Base-by-base conservation (phyloP, 2,329 filamentous ascomycete species). In the Capronia epimyces region DNA sequence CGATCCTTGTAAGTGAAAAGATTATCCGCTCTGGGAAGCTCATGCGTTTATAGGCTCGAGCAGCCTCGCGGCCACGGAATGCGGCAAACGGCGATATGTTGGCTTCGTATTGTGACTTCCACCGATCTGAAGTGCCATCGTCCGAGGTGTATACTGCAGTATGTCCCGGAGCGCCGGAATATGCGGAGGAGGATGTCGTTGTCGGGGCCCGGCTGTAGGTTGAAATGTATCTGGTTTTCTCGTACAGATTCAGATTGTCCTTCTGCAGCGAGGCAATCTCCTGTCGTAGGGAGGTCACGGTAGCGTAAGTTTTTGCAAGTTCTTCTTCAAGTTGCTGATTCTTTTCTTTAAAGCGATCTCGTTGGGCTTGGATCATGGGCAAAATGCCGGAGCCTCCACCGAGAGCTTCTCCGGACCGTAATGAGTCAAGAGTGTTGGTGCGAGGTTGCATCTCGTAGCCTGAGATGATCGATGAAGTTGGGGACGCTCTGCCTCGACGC, bases 311-410 rank as follows among this genome's bases (percentile, higher is more conserved):
- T 59, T 94, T 89, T 4, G 89, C 89, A 8, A 97, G 75, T 64
- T 97, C 91, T 53, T 86, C 81, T 70, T 97, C 93, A 18, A 98
- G 80, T 66, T 98, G 87, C 0, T 82, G 74, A 59, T 95, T 97
- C 65, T 90, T 88, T 75, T 95, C 89, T 76, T 96, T 97, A 80
- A 97, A 98, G 45, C 93, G 88, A 70, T 98, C 93, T 55, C 93
- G 85, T 71, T 98, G 94, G 1, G 94, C 93, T 27, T 93, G 95
- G 46, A 98, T 87, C 94, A 98, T 98, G 27, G 93, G 94, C 20
- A 98, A 75, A 58, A 98, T 96, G 10, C 90, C 89, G 0, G 87
- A 87, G 1, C 88, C 87, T 47, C 87, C 80, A 25, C 86, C 86
- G 49, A 84, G 77, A 7, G 83, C 75, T 56, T 83, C 80, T 41